Evolutionary conservation across 345 rosid species (phyloP).

Genomic region (Eucalyptus tenuipes): DNA sequence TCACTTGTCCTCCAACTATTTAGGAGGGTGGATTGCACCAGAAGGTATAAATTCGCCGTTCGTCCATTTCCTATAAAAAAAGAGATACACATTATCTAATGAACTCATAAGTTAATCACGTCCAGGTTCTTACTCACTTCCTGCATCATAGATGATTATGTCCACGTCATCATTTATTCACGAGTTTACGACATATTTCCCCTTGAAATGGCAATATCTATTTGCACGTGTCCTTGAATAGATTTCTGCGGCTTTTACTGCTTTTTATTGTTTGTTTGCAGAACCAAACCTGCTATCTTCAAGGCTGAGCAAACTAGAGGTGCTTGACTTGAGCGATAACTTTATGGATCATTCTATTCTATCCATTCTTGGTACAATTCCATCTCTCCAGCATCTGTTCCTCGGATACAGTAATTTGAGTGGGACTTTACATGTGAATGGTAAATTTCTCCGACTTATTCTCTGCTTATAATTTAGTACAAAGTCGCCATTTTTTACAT

Average conservation of each 20-base stretch:
- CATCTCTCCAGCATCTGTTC: not conserved
- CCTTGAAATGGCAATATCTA: too few relatives aligned
- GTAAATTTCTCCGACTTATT: too few relatives aligned
- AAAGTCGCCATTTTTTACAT: too few relatives aligned
- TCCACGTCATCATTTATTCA: not conserved
- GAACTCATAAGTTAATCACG: not conserved
- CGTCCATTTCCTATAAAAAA: not conserved
- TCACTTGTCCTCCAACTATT: fast-evolving
- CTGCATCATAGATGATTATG: not conserved
- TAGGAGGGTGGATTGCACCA: not conserved
- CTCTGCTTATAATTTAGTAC: too few relatives aligned
- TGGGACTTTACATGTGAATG: too few relatives aligned
- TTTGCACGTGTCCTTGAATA: not conserved
- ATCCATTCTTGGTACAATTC: not conserved
- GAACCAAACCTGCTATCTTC: not conserved
- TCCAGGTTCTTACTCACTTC: fast-evolving
- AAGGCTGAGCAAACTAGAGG: not conserved
- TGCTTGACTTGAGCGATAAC: not conserved
- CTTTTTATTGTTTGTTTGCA: not conserved
- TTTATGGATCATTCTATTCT: not conserved
- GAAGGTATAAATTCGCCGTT: not conserved
- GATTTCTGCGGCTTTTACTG: not conserved
- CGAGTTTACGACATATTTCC: fast-evolving
- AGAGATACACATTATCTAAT: not conserved
- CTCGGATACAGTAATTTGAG: too few relatives aligned